Evolutionary conservation across 1,284 basidiomycete genomes (phyloP).

Genomic region (Moesziomyces aphidis): DNA sequence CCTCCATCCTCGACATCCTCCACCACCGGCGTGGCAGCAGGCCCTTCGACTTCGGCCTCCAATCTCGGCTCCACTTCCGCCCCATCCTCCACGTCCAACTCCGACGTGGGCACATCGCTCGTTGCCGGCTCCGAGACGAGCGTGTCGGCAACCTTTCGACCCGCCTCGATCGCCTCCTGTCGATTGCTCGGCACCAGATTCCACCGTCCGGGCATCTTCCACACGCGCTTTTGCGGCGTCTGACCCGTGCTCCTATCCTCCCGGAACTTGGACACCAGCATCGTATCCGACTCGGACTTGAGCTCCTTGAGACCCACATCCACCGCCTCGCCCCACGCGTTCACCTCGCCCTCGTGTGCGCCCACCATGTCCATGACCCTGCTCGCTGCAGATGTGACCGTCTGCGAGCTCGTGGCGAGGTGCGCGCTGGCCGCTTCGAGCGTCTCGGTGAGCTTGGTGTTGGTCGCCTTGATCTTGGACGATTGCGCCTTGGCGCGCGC

Average conservation of each 20-base stretch:
- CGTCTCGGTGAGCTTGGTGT: conserved; percentile 35
- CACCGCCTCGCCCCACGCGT: conserved; percentile 20
- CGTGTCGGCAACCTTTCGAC: conserved; percentile 22
- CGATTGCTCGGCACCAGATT: conserved; percentile 46
- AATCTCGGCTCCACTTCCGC: neutral
- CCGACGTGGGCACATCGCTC: conserved; percentile 14
- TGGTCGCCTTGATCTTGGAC: conserved; percentile 35
- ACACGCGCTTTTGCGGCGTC: conserved; percentile 54
- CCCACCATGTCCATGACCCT: conserved; percentile 6
- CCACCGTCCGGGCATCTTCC: conserved; percentile 41
- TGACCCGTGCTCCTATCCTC: conserved; percentile 47
- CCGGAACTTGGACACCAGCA: conserved; percentile 24
- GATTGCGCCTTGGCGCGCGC: conserved; percentile 32
- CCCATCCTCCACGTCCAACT: conserved; percentile 2
- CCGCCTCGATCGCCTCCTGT: conserved; percentile 43
- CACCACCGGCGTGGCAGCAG: neutral
- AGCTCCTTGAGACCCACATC: conserved; percentile 8
- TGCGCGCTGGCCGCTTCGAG: conserved; percentile 15
- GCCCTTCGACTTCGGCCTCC: neutral
- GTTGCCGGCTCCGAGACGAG: conserved; percentile 2
- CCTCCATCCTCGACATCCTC: too few relatives aligned
- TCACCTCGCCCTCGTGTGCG: conserved; percentile 7
- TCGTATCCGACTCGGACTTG: conserved; percentile 19
- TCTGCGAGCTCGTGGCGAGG: conserved; percentile 8
- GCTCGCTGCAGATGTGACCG: conserved; percentile 4